phyloP scores from a whole-genome alignment of 192 early-diverging fungal genomes.

The Coemansia sp. region DNA sequence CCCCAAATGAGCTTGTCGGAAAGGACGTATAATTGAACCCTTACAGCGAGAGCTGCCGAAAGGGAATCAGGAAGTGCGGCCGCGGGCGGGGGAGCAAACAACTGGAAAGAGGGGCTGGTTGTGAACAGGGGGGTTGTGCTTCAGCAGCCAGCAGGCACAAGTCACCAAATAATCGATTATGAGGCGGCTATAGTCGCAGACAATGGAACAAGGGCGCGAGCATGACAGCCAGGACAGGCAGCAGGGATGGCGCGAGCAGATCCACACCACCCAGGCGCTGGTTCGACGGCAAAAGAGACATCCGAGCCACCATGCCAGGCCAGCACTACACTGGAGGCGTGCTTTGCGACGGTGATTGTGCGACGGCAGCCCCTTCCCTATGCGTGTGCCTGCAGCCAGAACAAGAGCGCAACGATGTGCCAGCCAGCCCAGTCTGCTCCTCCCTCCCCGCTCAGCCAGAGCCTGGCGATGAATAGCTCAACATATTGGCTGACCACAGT shows the following conservation, averaged over 20 bases:
- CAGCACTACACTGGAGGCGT: constrained; percentile 13
- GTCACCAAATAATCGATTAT: constrained; percentile 8
- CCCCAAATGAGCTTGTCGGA: background rate
- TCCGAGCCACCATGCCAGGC: constrained; percentile 9
- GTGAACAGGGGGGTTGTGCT: background rate
- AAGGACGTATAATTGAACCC: constrained; percentile 17
- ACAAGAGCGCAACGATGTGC: background rate
- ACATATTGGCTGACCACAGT: background rate
- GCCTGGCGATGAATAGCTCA: background rate
- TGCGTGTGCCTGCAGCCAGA: background rate
- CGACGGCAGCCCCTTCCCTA: constrained; percentile 1
- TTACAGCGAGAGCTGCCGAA: constrained; percentile 17
- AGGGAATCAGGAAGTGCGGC: constrained; percentile 7
- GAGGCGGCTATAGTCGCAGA: background rate
- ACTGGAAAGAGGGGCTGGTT: constrained; percentile 7
- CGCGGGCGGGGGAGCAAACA: constrained; percentile 1
- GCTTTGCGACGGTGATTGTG: constrained; percentile 11
- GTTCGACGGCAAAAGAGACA: background rate
- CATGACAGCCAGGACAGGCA: constrained; percentile 5
- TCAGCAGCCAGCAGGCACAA: constrained; percentile 3
- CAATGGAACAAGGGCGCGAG: constrained; percentile 8
- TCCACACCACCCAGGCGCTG: background rate
- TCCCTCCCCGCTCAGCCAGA: background rate
- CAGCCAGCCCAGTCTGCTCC: background rate
- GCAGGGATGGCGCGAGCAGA: constrained; percentile 6